Evolutionary conservation across 2,329 filamentous ascomycete genomes (phyloP).

Genomic region (Diplocarpon mali): DNA sequence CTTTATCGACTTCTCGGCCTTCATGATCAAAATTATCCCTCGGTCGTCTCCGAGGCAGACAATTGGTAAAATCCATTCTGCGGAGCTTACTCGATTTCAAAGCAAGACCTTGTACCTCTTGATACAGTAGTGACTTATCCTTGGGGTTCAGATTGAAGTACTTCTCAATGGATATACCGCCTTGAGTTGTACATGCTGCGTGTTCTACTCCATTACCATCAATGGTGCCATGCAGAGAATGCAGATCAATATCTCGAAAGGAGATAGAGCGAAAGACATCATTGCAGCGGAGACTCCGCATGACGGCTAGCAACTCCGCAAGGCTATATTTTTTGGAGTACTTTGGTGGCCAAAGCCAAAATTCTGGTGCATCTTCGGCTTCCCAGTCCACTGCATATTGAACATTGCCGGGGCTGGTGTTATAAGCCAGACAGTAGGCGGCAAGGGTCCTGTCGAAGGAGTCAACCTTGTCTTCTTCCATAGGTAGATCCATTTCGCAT

Average conservation of each 20-base stretch:
- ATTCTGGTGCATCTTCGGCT: slow-evolving; percentile 56
- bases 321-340: slow-evolving; percentile 43
- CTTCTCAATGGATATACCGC: slow-evolving; percentile 28
- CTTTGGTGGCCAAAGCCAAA: slow-evolving; percentile 48
- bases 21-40: slow-evolving; percentile 33
- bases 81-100: slow-evolving; percentile 53
- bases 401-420: slow-evolving; percentile 52
- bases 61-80: slow-evolving; percentile 54
- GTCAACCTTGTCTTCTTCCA: slow-evolving; percentile 47
- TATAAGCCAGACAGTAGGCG: slow-evolving; percentile 60
- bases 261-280: slow-evolving; percentile 58
- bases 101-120: slow-evolving; percentile 57
- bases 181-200: slow-evolving; percentile 49
- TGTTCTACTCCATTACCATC: slow-evolving; percentile 51
- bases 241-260: slow-evolving; percentile 53
- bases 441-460: slow-evolving; percentile 55
- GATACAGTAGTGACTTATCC: slow-evolving; percentile 45
- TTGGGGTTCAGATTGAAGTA: slow-evolving; percentile 26
- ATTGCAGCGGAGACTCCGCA: slow-evolving; percentile 59
- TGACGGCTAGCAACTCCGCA: slow-evolving; percentile 57
- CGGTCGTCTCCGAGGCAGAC: slow-evolving; percentile 42
- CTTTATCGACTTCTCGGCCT: slow-evolving; percentile 38
- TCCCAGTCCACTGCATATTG: slow-evolving; percentile 49
- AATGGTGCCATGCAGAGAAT: slow-evolving; percentile 48
- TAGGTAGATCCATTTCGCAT: slow-evolving; percentile 31